phyloP scores from a whole-genome alignment of 192 early-diverging fungal species.

The Backusella morwellensis region DNA sequence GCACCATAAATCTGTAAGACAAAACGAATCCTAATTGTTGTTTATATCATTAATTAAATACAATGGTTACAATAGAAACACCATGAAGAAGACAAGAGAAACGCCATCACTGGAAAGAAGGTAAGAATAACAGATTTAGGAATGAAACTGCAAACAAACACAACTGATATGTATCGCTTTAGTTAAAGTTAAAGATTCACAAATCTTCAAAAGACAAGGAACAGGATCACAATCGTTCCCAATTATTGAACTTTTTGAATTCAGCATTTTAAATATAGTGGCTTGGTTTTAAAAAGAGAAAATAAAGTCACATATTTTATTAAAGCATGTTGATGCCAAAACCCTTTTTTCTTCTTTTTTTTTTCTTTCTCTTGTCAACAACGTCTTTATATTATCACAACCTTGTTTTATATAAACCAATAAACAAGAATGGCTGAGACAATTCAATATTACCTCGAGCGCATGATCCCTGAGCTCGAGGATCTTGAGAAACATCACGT shows the following conservation, averaged over 20 bases:
- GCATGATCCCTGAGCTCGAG: conserved; percentile 90
- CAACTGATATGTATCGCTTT: neutral
- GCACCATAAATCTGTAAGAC: neutral
- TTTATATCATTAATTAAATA: too few species aligned
- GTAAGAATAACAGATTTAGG: neutral
- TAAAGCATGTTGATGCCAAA: neutral
- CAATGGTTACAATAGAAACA: neutral
- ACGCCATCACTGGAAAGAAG: conserved; percentile 35
- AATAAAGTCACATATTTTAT: conserved; percentile 1
- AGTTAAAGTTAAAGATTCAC: conserved; percentile 36
- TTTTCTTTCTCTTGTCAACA: too few species aligned
- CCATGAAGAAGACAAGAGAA: conserved; percentile 19
- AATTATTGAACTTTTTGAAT: conserved; percentile 32
- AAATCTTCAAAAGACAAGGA: conserved; percentile 32
- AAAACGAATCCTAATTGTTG: too few species aligned
- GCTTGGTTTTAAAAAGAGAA: neutral
- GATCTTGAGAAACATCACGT: conserved; percentile 80
- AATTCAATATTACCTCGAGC: conserved; percentile 89
- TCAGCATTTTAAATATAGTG: conserved; percentile 27
- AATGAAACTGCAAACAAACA: neutral
- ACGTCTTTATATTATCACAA: too few species aligned
- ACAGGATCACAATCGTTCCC: conserved; percentile 28
- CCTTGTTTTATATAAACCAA: neutral
- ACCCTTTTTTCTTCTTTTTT: neutral
- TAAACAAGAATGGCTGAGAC: conserved; percentile 77